These are phyloP conservation scores for Erodium moschatum DNA, from an alignment of 441 rosid species.

Conservation along the genomic window DNA sequence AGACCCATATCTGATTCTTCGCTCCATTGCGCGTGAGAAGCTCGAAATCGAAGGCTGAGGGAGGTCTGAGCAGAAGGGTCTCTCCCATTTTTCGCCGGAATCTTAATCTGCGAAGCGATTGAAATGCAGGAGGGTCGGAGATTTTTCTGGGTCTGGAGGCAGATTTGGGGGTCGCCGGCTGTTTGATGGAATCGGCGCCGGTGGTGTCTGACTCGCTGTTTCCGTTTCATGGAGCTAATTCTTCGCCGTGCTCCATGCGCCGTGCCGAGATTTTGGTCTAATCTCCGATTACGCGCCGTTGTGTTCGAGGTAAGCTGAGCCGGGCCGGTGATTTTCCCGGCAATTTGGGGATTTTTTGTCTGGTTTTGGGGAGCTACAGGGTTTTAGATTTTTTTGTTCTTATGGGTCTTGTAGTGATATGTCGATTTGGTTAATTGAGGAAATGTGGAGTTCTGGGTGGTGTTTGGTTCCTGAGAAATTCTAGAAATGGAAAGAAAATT, in stretches of 20 bases:
- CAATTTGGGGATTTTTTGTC: not conserved
- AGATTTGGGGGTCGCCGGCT: slow-evolving; percentile 37
- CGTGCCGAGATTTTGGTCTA: slow-evolving; percentile 25
- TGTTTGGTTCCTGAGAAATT: slow-evolving; percentile 18
- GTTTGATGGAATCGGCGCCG: slow-evolving; percentile 61
- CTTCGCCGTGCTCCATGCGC: slow-evolving; percentile 31
- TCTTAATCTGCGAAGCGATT: not conserved
- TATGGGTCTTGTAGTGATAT: not conserved
- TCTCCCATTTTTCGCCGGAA: not conserved
- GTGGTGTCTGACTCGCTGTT: slow-evolving; percentile 20
- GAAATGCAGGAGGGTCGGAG: slow-evolving; percentile 41
- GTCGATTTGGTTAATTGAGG: not conserved
- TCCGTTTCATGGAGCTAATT: slow-evolving; percentile 62
- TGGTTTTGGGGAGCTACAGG: slow-evolving; percentile 19
- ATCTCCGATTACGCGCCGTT: slow-evolving; percentile 45
- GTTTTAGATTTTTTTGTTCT: slow-evolving; percentile 20
- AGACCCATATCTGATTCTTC: slow-evolving; percentile 6
- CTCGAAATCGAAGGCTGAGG: not conserved
- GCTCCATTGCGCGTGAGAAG: not conserved
- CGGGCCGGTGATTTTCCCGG: slow-evolving; percentile 7
- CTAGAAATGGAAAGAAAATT: slow-evolving; percentile 7
- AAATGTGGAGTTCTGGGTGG: slow-evolving; percentile 16
- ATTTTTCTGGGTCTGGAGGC: slow-evolving; percentile 26
- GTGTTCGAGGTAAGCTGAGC: slow-evolving; percentile 43
- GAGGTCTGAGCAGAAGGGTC: slow-evolving; percentile 9